Evolutionary conservation across 371 early-diverging fungal species (phyloP).

Genomic region (Syncephalastrum contaminatum): DNA sequence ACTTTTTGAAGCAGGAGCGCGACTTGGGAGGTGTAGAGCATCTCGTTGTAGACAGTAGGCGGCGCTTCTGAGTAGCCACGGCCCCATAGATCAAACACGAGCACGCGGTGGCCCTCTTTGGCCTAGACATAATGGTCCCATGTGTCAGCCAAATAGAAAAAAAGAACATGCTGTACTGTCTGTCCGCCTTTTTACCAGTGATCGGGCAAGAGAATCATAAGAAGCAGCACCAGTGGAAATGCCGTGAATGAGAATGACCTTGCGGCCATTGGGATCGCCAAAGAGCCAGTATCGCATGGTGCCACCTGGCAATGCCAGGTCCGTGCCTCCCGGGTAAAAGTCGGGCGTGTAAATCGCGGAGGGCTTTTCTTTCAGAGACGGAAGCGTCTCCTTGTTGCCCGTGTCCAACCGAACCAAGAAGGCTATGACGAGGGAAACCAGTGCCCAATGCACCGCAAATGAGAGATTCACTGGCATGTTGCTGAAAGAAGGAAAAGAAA

Average conservation of each 20-base stretch:
- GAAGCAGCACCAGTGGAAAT: conserved; percentile 37
- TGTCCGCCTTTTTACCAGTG: conserved; percentile 18
- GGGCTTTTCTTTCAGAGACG: conserved; percentile 32
- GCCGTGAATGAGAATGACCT: conserved; percentile 60
- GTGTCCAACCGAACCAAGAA: background rate
- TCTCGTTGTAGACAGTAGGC: conserved; percentile 35
- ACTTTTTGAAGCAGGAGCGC: conserved; percentile 48
- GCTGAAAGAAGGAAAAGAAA: too few species aligned
- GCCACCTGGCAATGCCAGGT: conserved; percentile 41
- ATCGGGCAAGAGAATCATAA: conserved; percentile 29
- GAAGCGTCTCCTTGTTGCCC: conserved; percentile 16
- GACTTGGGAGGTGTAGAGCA: conserved; percentile 49
- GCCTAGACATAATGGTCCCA: conserved; percentile 29
- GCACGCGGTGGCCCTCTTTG: conserved; percentile 43
- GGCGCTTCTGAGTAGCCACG: conserved; percentile 56
- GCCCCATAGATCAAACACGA: conserved; percentile 58
- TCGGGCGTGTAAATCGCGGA: conserved; percentile 27
- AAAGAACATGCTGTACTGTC: background rate
- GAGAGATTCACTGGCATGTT: too few species aligned
- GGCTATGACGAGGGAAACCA: too few species aligned
- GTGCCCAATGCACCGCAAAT: too few species aligned
- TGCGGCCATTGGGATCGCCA: conserved; percentile 48
- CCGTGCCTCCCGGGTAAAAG: conserved; percentile 39
- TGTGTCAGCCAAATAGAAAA: background rate
- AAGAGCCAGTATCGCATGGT: conserved; percentile 55